Percentiles rank a stretch among this genome's conserved stretches.
These are phyloP conservation scores for Phytopythium montanum DNA, from an alignment of 352 stramenopile species.

Conservation along the genomic window DNA sequence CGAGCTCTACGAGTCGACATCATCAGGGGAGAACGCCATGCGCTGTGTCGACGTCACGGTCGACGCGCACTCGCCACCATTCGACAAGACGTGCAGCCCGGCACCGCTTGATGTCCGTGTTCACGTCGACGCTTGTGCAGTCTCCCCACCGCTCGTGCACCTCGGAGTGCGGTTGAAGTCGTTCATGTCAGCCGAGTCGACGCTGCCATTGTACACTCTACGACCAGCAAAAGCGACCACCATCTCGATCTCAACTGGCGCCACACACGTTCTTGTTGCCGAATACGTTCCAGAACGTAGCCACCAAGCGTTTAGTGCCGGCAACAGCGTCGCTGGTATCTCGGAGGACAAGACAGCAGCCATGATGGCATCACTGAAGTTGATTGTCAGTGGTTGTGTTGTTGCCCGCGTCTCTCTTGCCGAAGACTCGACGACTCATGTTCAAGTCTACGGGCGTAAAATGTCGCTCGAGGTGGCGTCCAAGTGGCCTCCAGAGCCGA, in stretches of 20 bases:
- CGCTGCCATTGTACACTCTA: slow-evolving; percentile 30
- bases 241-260: slow-evolving; percentile 61
- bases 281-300: slow-evolving; percentile 27
- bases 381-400: slow-evolving; percentile 58
- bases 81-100: slow-evolving; percentile 2
- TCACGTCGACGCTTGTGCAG: slow-evolving; percentile 55
- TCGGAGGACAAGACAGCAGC: background rate
- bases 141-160: slow-evolving; percentile 45
- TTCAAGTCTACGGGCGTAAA: slow-evolving; percentile 64
- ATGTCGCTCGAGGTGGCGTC: slow-evolving; percentile 62
- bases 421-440: slow-evolving; percentile 36
- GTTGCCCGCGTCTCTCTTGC: slow-evolving; percentile 47
- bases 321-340: background rate
- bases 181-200: slow-evolving; percentile 42
- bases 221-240: slow-evolving; percentile 24
- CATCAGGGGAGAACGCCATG: slow-evolving; percentile 6
- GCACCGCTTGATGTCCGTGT: slow-evolving; percentile 44
- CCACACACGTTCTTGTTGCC: slow-evolving; percentile 51
- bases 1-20: slow-evolving; percentile 24
- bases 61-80: slow-evolving; percentile 1
- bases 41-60: slow-evolving; percentile 18
- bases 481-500: slow-evolving; percentile 44
- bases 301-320: background rate
- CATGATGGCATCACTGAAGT: slow-evolving; percentile 26
- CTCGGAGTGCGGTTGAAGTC: slow-evolving; percentile 42